Evolutionary conservation across 1,139 yeast genomes (phyloP), one percentile per base, ranked within the genome.

Genomic region (Protomyces arabidopsidicola): DNA sequence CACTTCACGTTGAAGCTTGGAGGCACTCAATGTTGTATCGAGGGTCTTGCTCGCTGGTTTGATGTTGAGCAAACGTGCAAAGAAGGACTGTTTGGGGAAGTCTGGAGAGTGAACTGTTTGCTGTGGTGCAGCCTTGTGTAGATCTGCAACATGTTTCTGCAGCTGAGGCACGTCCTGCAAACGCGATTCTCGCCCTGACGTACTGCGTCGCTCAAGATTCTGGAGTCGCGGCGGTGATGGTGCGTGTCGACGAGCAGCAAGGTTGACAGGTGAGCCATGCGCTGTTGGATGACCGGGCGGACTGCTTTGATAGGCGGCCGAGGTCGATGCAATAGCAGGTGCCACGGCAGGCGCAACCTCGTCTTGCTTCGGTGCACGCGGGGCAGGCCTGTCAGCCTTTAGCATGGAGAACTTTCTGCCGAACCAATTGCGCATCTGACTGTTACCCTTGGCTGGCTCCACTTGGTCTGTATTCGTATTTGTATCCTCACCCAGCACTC

Each of bases 61-160:
- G 34, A 65, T 66, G 34, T 63, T 66, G 36, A 65, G 62, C 24
- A 65, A 45, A n/a, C 64, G 57, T 9, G 65, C 58, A 45, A 65
- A 65, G 48, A 60, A 64, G 57, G 59, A 50, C 22, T 55, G 55
- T 45, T 55, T 55, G 6, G 54, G 45, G n/a, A 42, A 39, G 8
- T 52, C 54, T 4, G 59, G 58, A 10, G 58, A 53, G 48, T 53
- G 54, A n/a, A 20, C 22, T 3, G 48, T 20, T n/a, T 34, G 18
- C 10, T 14, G 35, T 12, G 38, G 52, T 34, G 48, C 24, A 18
- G 48, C 12, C 48, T 42, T 42, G 14, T 42, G 24, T 20, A 42
- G 2, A n/a, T 42, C 48, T 1, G 48, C 48, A 16, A 42, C 48
- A 42, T 42, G 48, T 24, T 42, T 18, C 22, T 12, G 48, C 12